A percentile compares a stretch with the other conserved stretches of the same genome.
phyloP scores from a whole-genome alignment of 2,329 filamentous ascomycete genomes.

The Cercospora nicotianae region DNA sequence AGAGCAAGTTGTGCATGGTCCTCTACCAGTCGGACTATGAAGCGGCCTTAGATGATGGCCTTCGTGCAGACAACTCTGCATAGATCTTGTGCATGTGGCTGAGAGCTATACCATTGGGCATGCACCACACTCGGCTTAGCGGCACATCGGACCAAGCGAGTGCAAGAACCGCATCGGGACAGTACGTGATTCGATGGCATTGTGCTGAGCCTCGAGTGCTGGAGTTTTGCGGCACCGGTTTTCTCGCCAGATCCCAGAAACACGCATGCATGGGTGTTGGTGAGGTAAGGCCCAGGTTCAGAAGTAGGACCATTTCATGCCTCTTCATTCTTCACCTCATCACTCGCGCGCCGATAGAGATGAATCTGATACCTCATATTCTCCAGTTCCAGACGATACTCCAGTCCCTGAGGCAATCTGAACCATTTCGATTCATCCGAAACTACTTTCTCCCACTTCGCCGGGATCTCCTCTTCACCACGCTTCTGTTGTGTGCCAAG shows the following conservation, averaged over 20 bases:
- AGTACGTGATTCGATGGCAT: background rate
- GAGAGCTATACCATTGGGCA: background rate
- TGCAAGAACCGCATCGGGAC: background rate
- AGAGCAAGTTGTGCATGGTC: background rate
- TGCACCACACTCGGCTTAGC: background rate
- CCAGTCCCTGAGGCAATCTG: constrained; percentile 61
- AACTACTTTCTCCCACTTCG: constrained; percentile 70
- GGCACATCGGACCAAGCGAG: background rate
- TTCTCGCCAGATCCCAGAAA: no score
- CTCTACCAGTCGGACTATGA: background rate
- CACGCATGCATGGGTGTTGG: no score
- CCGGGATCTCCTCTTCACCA: constrained; percentile 17
- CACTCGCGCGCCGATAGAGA: constrained; percentile 58
- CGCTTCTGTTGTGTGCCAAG: constrained; percentile 40
- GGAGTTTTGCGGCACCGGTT: background rate
- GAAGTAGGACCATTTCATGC: background rate
- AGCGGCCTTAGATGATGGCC: background rate
- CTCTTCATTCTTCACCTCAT: background rate
- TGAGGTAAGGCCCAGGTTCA: no score
- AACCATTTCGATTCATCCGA: constrained; percentile 84
- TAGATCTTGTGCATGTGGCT: background rate
- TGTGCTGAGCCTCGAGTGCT: background rate
- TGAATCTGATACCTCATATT: constrained; percentile 96
- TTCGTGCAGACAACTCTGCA: background rate
- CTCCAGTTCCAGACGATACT: constrained; percentile 83